Base-by-base conservation (phyloP, 202 grass and related monocot genomes). In the Carex arenaria region DNA sequence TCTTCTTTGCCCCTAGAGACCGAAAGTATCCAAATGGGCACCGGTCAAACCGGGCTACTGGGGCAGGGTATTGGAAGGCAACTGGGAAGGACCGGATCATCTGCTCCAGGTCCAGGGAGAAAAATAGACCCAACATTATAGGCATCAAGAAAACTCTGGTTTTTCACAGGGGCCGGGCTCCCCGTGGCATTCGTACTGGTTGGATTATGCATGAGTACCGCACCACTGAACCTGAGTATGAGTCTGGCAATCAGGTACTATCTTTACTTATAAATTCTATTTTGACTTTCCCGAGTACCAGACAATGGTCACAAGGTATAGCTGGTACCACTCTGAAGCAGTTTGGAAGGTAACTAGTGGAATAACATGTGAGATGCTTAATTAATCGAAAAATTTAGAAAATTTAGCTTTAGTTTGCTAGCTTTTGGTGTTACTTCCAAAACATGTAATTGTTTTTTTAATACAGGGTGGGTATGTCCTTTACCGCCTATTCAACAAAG, bases 181-280 rank as follows among this genome's bases (percentile, higher is more conserved):
- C 94, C 0, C 87, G 80, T n/a, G 94, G 94, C 51, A 14, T 45
- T 32, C 88, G 94, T 32, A 94, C 92, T 3, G 14, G 72, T 26
- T 97, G 94, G 94, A 94, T 97, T 80, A 97, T 97, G 90, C 92
- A 97, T 71, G 94, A 97, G 83, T 97, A 97, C 81, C 90, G 92
- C 52, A 91, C 94, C 8, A 89, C 90, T 3, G 92, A 94, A 62
- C 92, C 90, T 12, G 80, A 90, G 34, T 89, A 87, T 30, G 84
- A 90, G 11, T 90, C 91, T 32, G 89, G 86, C 61, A 82, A 88
- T 85, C 61, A 93, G 83, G 93, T 96, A 55, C 11, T 10, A 11
- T 49, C 13, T 75, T 53, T 77, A 38, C 7, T 40, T 85, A 61
- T 64, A 12, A 22, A 55, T 64, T 30, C 9, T 1, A 34, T 30